These are phyloP conservation scores for Lactarius pseudohatsudake DNA, from an alignment of 768 basidiomycete genomes.

Conservation along the genomic window DNA sequence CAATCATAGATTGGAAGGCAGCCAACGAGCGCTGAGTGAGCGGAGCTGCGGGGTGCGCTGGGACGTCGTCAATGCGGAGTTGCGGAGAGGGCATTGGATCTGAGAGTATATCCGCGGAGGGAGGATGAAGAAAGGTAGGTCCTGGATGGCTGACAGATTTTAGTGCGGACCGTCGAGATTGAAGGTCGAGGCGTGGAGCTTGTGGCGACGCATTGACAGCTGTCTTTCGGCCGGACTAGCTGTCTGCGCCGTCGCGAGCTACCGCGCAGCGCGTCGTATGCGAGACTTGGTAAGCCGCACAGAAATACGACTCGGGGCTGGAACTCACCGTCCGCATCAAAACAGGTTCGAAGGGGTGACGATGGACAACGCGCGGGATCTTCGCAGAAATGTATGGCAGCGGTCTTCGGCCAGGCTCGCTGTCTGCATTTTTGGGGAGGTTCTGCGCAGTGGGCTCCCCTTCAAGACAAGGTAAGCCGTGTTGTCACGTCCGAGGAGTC, in stretches of 20 bases:
- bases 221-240: constrained; percentile 17
- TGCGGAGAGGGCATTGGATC: neutral
- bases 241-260: constrained; percentile 7
- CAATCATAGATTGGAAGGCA: neutral
- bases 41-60: neutral
- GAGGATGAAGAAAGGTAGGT: neutral
- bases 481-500: neutral
- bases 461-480: neutral
- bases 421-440: constrained; percentile 1
- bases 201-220: constrained; percentile 9
- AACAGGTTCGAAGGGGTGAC: constrained; percentile 4
- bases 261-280: neutral
- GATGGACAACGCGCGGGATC: constrained; percentile 1
- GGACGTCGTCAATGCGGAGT: neutral
- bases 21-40: neutral
- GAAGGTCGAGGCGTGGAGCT: constrained; percentile 6
- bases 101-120: neutral
- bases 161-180: neutral
- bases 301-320: neutral
- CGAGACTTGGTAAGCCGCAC: neutral
- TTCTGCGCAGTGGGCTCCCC: neutral
- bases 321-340: neutral
- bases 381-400: neutral
- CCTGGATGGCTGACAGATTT: neutral
- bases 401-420: constrained; percentile 9